Evolutionary conservation across 73 alveolate species (phyloP).

Genomic region (Symbiodinium natans): DNA sequence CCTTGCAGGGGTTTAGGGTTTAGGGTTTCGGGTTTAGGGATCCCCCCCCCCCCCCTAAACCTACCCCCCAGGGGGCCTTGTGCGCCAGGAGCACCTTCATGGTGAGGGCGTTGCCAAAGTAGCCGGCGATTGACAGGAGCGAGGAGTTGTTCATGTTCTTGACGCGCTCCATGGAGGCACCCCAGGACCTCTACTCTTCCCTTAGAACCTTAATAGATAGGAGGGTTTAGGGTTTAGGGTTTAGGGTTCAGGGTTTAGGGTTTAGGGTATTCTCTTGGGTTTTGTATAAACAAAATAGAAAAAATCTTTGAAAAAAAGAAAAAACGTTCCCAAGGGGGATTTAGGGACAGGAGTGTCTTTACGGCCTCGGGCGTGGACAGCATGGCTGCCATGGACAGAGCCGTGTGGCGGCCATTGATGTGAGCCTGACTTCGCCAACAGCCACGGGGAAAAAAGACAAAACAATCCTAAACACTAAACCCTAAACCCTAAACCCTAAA

Average conservation of each 20-base stretch:
- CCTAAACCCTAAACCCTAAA: too few species aligned
- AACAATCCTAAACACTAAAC: too few species aligned
- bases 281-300: too few species aligned
- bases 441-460: too few species aligned
- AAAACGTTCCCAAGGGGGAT: too few species aligned
- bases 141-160: neutral
- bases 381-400: neutral
- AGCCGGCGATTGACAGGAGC: neutral
- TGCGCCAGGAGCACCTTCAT: neutral
- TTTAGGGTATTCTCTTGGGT: too few species aligned
- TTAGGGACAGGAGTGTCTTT: neutral
- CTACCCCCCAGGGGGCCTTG: too few species aligned
- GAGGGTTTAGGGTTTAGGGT: neutral
- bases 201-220: too few species aligned
- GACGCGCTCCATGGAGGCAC: neutral
- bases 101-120: neutral
- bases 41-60: too few species aligned
- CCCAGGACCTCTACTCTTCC: too few species aligned
- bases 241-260: neutral
- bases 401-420: neutral
- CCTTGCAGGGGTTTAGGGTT: neutral
- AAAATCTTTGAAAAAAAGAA: too few species aligned
- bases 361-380: neutral
- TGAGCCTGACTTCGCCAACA: too few species aligned
- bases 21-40: neutral